A percentile compares a stretch with the other conserved stretches of the same genome.
Evolutionary conservation across 2,329 filamentous ascomycete genomes (phyloP).

Genomic region (Alternaria arborescens): DNA sequence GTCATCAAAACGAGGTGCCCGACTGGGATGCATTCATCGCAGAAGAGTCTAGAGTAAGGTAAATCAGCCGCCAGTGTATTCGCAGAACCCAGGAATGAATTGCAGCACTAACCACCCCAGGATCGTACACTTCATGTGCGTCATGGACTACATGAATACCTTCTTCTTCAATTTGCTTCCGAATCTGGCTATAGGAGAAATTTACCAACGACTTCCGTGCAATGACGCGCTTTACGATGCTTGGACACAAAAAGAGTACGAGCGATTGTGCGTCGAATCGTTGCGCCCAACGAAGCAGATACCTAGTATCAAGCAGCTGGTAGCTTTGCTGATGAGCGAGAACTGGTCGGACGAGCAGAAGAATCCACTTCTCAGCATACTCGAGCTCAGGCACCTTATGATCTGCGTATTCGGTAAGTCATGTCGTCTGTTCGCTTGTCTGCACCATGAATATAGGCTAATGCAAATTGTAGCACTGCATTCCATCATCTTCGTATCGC

Average conservation of each 20-base stretch:
- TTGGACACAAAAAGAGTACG: constrained; percentile 8
- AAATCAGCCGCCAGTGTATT: not conserved
- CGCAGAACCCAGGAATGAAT: not conserved
- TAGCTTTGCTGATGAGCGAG: constrained; percentile 5
- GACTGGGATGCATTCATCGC: constrained; percentile 21
- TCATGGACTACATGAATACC: constrained; percentile 12
- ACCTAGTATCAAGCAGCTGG: constrained; percentile 7
- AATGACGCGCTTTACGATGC: constrained; percentile 24
- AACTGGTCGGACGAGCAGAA: constrained; percentile 1
- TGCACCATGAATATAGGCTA: not conserved
- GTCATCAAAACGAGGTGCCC: not conserved
- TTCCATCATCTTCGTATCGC: not conserved
- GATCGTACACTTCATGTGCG: not conserved
- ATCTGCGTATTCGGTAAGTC: constrained; percentile 19
- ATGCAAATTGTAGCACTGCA: not conserved
- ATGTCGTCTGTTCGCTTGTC: not conserved
- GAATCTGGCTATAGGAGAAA: constrained; percentile 19
- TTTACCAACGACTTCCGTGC: constrained; percentile 15
- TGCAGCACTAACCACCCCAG: not conserved
- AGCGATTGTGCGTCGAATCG: not conserved
- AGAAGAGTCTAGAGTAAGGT: constrained; percentile 19
- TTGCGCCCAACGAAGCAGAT: not conserved
- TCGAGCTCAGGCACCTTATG: constrained; percentile 12
- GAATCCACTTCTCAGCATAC: not conserved
- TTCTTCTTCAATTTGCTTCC: constrained; percentile 23